Percentiles rank a stretch among this genome's conserved stretches.
These are phyloP conservation scores for Voacanga thouarsii DNA, from an alignment of 257 asterid genomes.

Conservation along the genomic window DNA sequence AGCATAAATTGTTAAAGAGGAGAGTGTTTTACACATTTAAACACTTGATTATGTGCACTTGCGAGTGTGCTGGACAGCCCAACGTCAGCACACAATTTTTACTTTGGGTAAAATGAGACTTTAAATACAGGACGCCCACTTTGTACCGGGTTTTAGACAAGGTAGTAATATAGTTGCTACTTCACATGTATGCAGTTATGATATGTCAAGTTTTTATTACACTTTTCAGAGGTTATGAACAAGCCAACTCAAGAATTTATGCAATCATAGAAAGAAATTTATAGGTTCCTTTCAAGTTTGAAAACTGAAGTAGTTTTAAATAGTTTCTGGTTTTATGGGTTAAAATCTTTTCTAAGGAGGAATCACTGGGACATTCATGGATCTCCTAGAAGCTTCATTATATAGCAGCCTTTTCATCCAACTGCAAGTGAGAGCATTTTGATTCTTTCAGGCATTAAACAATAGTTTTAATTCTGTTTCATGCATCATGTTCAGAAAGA, in stretches of 20 bases:
- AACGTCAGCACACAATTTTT: neutral
- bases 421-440: neutral
- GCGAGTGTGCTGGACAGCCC: neutral
- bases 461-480: no score
- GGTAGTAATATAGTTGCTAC: neutral
- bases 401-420: neutral
- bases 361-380: neutral
- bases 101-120: neutral
- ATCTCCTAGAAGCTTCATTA: neutral
- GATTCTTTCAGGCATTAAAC: neutral
- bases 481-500: no score
- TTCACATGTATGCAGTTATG: neutral
- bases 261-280: neutral
- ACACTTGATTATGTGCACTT: neutral
- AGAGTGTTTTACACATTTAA: neutral
- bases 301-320: neutral
- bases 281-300: neutral
- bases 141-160: neutral
- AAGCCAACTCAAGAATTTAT: neutral
- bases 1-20: neutral
- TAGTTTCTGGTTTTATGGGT: neutral
- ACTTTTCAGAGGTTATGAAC: neutral
- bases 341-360: neutral
- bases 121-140: neutral
- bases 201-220: neutral